These are phyloP conservation scores for Phylloporus sp. DNA, from an alignment of 768 basidiomycete species.

Conservation along the genomic window DNA sequence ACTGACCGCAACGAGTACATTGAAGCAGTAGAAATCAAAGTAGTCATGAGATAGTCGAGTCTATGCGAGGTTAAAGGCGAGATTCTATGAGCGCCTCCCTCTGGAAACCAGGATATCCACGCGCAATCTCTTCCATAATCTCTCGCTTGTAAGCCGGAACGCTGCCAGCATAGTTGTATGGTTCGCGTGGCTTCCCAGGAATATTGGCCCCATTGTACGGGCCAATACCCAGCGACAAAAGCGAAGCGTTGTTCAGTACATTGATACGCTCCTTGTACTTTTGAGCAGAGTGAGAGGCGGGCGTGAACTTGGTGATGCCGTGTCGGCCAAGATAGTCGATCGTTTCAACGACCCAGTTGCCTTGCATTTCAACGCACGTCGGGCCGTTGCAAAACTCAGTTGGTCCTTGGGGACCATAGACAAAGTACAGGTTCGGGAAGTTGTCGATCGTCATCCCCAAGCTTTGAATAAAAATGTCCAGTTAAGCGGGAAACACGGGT, in stretches of 20 bases:
- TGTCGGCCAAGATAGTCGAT: slow-evolving; percentile 8
- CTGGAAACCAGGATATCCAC: slow-evolving; percentile 9
- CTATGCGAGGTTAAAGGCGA: no score
- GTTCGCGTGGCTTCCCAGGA: slow-evolving; percentile 9
- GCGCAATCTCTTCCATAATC: slow-evolving; percentile 6
- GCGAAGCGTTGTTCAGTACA: background rate
- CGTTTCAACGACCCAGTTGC: slow-evolving; percentile 9
- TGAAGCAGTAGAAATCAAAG: no score
- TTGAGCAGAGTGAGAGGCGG: slow-evolving; percentile 1
- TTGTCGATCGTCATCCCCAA: slow-evolving; percentile 14
- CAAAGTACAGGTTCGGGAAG: slow-evolving; percentile 13
- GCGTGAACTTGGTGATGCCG: slow-evolving; percentile 12
- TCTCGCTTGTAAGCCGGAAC: background rate
- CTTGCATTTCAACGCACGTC: slow-evolving; percentile 3
- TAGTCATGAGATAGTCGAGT: no score
- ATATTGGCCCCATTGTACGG: slow-evolving; percentile 11
- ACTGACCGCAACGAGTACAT: no score
- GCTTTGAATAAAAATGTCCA: no score
- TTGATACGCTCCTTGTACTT: slow-evolving; percentile 11
- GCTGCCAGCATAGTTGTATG: slow-evolving; percentile 5
- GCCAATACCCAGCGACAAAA: background rate
- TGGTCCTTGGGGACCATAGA: slow-evolving; percentile 11
- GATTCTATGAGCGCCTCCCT: no score
- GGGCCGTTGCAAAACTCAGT: slow-evolving; percentile 9
- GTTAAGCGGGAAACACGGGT: no score